Evolutionary conservation across 2,329 filamentous ascomycete species (phyloP), one percentile per base, ranked within the genome.

Genomic region (Apiospora marii): DNA sequence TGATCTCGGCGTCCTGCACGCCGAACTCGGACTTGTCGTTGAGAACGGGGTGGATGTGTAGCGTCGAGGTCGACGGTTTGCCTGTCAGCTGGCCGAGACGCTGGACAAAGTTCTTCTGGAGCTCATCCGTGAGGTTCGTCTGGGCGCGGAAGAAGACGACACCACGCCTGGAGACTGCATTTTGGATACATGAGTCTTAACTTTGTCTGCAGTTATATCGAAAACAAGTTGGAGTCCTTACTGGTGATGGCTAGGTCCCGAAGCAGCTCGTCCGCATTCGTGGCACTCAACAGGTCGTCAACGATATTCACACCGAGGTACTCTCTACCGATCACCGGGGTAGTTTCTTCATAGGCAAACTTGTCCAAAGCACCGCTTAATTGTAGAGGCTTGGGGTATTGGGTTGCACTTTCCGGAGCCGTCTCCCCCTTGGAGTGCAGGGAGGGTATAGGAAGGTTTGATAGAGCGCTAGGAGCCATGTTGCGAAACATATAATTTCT

Each of bases 61-160:
- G 83, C 0, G 83, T 86, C 0, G 90, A 92, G 1, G 85, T 85
- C 0, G 82, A 75, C 0, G 91, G 91, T 73, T 88, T 90, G 58
- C 90, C 90, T 0, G 87, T 85, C 13, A 92, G 83, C 76, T 89
- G 83, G 12, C 91, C 91, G 1, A 93, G 84, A 0, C 86, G 85
- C 16, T 90, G 84, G 46, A 89, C 87, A 0, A 93, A 82, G 34
- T 86, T 80, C 80, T 92, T 92, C 76, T 91, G 89, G 7, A 90
- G 83, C 0, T 88, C 87, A 75, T 91, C 87, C 75, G 84, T 85
- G 7, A 91, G 81, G 74, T 87, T 84, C 76, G 90, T 83, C 74
- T 92, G 91, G 13, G 85, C 84, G 19, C 90, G 87, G 79, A 92
- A 90, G 81, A 92, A 91, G 53, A 92, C 90, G 2, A 92, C 90